Base-by-base conservation (phyloP, 1,284 basidiomycete genomes). In the Ceratobasidium sp. region DNA sequence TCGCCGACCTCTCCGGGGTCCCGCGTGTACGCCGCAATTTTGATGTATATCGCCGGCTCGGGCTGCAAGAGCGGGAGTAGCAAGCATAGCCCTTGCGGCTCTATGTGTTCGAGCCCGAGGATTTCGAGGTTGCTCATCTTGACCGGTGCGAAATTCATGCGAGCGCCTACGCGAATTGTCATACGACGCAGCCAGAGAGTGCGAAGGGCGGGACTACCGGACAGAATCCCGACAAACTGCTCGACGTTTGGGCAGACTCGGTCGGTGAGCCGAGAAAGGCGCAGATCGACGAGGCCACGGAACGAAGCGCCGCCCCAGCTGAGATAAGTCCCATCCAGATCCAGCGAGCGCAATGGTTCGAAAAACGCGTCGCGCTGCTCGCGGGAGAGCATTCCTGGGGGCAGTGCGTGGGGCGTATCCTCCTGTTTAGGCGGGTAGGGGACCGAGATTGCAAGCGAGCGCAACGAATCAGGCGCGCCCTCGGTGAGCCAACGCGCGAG, bases 281-380 rank as follows among this genome's bases (percentile, higher is more conserved):
- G 66, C 0, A 69, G 66, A 22, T 69, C 66, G 51, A 69, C 66
- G 16, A 69, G 66, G n/a, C 24, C 24, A 11, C 54, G 51, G 53
- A 69, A 69, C 22, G 66, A 7, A 4, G 66, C 34, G 5, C 53
- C 53, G 11, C 53, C 54, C 66, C 66, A 69, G 39, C 22, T 58
- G 53, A 69, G 66, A 34, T 69, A 48, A 6, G 54, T 69, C 9
- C 66, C 66, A 34, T 69, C 66, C 13, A 69, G 66, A 27, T 69
- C 66, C 11, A 69, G 66, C 22, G 66, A 58, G 29, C 53, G 53
- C 9, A 69, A 19, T 5, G 66, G 66, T 27, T 69, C 66, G 27
- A 69, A 69, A 48, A 58, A 69, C 11, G 66, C 34, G 37, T 69
- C 54, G n/a, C 66, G 66, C 22, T 69, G 66, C 54, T 69, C 66